Conservation (phyloP, 371 early-diverging fungal species). For the Mortierella sp. region DNA sequence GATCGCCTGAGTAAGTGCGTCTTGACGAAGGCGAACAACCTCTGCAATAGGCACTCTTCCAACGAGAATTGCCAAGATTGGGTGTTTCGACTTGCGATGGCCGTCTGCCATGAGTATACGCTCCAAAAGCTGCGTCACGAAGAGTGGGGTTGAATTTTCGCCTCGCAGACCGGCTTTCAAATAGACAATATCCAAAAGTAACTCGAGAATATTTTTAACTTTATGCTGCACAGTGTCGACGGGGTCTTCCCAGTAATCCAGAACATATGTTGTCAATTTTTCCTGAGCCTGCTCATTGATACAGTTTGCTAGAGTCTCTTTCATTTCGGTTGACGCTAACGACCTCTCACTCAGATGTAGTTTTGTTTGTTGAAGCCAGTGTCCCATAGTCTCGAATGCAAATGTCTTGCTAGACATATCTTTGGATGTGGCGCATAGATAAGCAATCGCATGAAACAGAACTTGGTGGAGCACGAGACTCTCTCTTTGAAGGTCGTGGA, state of each 20-base stretch:
- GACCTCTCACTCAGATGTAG: slow-evolving; percentile 54
- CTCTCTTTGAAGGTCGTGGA: slow-evolving; percentile 24
- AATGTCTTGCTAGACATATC: slow-evolving; percentile 76
- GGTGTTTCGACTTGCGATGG: slow-evolving; percentile 79
- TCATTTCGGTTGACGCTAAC: slow-evolving; percentile 34
- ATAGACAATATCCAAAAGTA: slow-evolving; percentile 67
- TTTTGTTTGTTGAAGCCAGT: slow-evolving; percentile 75
- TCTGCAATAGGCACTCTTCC: slow-evolving; percentile 68
- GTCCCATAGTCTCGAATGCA: slow-evolving; percentile 81
- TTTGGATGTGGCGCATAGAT: slow-evolving; percentile 65
- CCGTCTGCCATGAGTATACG: slow-evolving; percentile 68
- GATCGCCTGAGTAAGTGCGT: slow-evolving; percentile 69
- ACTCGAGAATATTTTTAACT: slow-evolving; percentile 73
- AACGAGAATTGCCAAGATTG: slow-evolving; percentile 75
- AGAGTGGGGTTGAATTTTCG: slow-evolving; percentile 56
- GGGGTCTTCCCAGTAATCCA: slow-evolving; percentile 89
- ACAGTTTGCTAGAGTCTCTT: slow-evolving; percentile 33
- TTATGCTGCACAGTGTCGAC: slow-evolving; percentile 83
- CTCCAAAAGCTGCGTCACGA: slow-evolving; percentile 58
- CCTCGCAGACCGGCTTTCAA: slow-evolving; percentile 53
- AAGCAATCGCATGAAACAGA: slow-evolving; percentile 61
- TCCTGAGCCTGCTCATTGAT: slow-evolving; percentile 63
- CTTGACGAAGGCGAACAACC: slow-evolving; percentile 67
- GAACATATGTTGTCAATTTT: slow-evolving; percentile 73
- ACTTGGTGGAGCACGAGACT: slow-evolving; percentile 58